Base-by-base conservation (phyloP, 441 rosid species). In the Syzygium malaccense region DNA sequence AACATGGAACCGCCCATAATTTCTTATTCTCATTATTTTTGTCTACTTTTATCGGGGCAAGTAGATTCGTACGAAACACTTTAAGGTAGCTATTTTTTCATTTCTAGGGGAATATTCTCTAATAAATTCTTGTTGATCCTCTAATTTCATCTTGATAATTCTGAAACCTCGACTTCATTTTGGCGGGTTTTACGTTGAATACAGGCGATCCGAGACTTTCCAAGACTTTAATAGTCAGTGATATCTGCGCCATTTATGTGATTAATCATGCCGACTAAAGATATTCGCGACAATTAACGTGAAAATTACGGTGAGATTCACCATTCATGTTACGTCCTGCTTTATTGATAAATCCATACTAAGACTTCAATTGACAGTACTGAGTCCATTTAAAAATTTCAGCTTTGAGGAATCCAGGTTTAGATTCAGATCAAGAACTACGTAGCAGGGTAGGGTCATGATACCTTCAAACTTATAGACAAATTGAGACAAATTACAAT, bases 181-280 rank as follows among this genome's bases (percentile, higher is more conserved):
- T 71, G 5, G 1, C 1, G 17, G n/a, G 48, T 37, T 28, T 20
- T 8, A 7, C 3, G 0, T 11, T 4, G 0, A 37, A 37, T 37
- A 8, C 20, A 5, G 23, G 4, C 33, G 12, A 66, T 17, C 3
- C 1, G 0, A 32, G 75, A 64, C 37, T 32, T 30, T 66, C 32
- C 8, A 66, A 54, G 9, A 45, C 48, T 45, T 45, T 8, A 45
- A 7, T 7, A 7, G 48, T 45, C 9, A 45, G 9, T 7, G 9
- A 45, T 45, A 45, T 7, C 48, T 9, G 48, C 48, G 48, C 48
- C 9, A 7, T 45, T 45, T 45, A 45, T 45, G 15, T 14, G 55
- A 15, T 2, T 14, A 54, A 14, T 54, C 33, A 14, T 62, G 19
- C 68, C 68, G 0, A n/a, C 68, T 3, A 62, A 62, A 62, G 68